Conservation (phyloP, 1,284 basidiomycete genomes). For the Cryptococcus wingfieldii region DNA sequence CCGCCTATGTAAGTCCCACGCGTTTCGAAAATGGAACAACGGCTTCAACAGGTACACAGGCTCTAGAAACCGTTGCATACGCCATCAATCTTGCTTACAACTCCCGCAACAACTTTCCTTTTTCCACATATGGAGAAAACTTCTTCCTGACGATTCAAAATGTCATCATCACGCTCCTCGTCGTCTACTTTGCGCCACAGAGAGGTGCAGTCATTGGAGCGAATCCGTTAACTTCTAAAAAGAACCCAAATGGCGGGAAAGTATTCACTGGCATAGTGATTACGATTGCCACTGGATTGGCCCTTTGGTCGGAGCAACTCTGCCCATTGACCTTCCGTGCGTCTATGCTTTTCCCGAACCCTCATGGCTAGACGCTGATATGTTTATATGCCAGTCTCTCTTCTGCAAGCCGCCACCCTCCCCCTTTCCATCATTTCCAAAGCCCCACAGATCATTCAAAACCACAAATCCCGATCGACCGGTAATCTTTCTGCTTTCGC, state of each 20-base stretch:
- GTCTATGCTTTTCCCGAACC: constrained; percentile 6
- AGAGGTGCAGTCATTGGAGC: constrained; percentile 6
- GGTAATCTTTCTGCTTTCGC: constrained; percentile 88
- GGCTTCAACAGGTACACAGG: constrained; percentile 20
- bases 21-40: not conserved
- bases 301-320: constrained; percentile 51
- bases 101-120: constrained; percentile 75
- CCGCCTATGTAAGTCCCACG: constrained; percentile 59
- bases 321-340: constrained; percentile 38
- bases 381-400: constrained; percentile 44
- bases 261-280: constrained; percentile 49
- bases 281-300: constrained; percentile 50
- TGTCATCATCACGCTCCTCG: constrained; percentile 73
- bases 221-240: constrained; percentile 4
- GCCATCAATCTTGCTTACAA: constrained; percentile 84
- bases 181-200: constrained; percentile 55
- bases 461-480: constrained; percentile 66
- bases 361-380: not conserved
- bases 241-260: constrained; percentile 11
- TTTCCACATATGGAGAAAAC: constrained; percentile 94
- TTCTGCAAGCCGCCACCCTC: constrained; percentile 72
- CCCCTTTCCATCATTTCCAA: constrained; percentile 81
- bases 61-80: constrained; percentile 77
- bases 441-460: constrained; percentile 78
- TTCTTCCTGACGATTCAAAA: constrained; percentile 82